These are phyloP conservation scores for Xylariaceae sp. DNA, from an alignment of 2,329 filamentous ascomycete genomes.

Conservation along the genomic window DNA sequence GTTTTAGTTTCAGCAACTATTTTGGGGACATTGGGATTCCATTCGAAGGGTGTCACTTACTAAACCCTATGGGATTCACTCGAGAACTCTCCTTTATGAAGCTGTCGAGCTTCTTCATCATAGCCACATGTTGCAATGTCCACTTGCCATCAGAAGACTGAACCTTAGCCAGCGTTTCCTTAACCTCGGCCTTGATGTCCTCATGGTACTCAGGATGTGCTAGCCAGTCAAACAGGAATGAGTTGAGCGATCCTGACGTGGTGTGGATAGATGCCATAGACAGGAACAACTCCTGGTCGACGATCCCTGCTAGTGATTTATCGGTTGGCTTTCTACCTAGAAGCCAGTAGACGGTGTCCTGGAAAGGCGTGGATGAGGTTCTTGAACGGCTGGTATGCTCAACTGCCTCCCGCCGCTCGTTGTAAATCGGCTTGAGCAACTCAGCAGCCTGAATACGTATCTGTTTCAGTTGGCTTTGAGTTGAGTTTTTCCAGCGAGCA, in stretches of 20 bases:
- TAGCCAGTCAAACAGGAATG: conserved; percentile 26
- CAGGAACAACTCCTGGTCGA: conserved; percentile 25
- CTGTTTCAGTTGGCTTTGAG: not conserved
- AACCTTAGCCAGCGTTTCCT: not conserved
- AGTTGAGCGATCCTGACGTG: conserved; percentile 6
- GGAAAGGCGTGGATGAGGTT: too few relatives aligned
- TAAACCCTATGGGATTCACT: conserved; percentile 16
- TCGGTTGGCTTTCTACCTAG: conserved; percentile 3
- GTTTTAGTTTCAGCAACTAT: not conserved
- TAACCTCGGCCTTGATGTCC: conserved; percentile 25
- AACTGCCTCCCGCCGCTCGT: too few relatives aligned
- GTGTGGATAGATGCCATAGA: conserved; percentile 25
- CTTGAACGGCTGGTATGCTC: too few relatives aligned
- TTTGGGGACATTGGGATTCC: not conserved
- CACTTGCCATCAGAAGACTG: conserved; percentile 9
- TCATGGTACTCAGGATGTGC: conserved; percentile 17
- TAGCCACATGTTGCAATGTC: conserved; percentile 17
- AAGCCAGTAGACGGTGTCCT: conserved; percentile 22
- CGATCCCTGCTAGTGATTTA: conserved; percentile 5
- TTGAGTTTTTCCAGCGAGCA: conserved; percentile 10
- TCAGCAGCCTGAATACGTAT: conserved; percentile 9
- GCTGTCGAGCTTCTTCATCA: conserved; percentile 26
- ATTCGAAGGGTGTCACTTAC: too few relatives aligned
- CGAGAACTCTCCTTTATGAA: conserved; percentile 34
- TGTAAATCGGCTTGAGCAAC: conserved; percentile 13